These are phyloP conservation scores for Tricladium varicosporioides DNA, from an alignment of 2,329 filamentous ascomycete genomes.

Conservation along the genomic window DNA sequence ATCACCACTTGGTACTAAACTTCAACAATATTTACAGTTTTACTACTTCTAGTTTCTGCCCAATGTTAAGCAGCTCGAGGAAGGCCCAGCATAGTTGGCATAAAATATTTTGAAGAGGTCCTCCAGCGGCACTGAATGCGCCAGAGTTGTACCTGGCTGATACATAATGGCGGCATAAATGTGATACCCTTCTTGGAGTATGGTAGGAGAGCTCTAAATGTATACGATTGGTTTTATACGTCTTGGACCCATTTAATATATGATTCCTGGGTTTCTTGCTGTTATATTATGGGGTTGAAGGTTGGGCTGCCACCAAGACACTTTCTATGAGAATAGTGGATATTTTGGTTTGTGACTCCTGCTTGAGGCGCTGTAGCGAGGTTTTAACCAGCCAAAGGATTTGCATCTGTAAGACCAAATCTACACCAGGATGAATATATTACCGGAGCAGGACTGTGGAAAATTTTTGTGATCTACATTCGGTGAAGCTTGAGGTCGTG, in stretches of 20 bases:
- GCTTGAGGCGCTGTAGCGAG: conserved; percentile 23
- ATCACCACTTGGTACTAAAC: no score
- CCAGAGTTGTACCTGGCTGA: neutral
- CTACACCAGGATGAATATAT: neutral
- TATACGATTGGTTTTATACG: conserved; percentile 43
- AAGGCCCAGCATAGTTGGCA: neutral
- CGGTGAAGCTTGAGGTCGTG: no score
- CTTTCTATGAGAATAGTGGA: neutral
- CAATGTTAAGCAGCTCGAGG: no score
- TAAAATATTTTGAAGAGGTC: neutral
- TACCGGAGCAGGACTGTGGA: neutral
- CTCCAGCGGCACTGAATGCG: neutral
- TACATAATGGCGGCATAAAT: conserved; percentile 19
- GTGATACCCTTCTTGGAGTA: conserved; percentile 41
- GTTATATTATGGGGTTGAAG: conserved; percentile 36
- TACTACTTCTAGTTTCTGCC: no score
- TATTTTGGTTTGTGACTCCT: conserved; percentile 10
- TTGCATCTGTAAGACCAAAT: neutral
- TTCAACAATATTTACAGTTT: no score
- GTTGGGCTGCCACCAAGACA: conserved; percentile 37
- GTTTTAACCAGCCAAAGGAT: conserved; percentile 11
- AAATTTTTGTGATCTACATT: no score
- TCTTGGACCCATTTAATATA: conserved; percentile 43
- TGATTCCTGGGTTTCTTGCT: neutral
- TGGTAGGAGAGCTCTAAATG: conserved; percentile 44